Evolutionary conservation across 1,139 yeast genomes (phyloP), one percentile per base, ranked within the genome.

Genomic region (Hansenula sp.): DNA sequence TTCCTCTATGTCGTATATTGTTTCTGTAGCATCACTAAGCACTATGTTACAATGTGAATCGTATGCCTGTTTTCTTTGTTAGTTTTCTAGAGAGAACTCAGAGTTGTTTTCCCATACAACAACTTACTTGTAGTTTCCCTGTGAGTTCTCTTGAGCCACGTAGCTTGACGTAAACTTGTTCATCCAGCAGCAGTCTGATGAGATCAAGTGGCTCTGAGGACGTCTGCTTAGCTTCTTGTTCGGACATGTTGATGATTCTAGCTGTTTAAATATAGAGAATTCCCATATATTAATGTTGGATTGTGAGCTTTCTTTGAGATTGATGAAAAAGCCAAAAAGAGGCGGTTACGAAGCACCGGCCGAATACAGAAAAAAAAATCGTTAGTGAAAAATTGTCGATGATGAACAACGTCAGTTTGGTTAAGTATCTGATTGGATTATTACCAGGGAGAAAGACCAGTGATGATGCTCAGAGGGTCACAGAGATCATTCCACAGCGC

Each of bases 31-130:
- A 53, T 94, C 96, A 55, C 97, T 89, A 52, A 92, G 75, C 32
- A 92, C 96, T 75, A 94, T 80, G 62, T 94, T 92, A 64, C 97
- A 92, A 64, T 92, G 97, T 37, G 95, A 85, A 63, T 92, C 97
- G 64, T 87, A 92, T 2, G 96, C 97, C 73, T 69, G 42, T 19
- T 30, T 20, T 14, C 18, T 6, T 21, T 32, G 37, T 27, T 42
- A 36, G 31, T 35, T 32, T 10, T 13, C 18, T n/a, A 7, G 6
- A 9, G 9, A 19, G 9, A 16, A 9, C 26, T 24, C 13, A 24
- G 13, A 24, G 26, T 11, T 24, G 14, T 26, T 4, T 4, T n/a
- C 4, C 16, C 8, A 17, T 12, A 17, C n/a, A 22, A 28, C 9
- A 34, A 62, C 73, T 41, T 56, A 71, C 78, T 60, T 92, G 98